Evolutionary conservation across 768 basidiomycete species (phyloP).

Genomic region (Pulveroboletus sp.): DNA sequence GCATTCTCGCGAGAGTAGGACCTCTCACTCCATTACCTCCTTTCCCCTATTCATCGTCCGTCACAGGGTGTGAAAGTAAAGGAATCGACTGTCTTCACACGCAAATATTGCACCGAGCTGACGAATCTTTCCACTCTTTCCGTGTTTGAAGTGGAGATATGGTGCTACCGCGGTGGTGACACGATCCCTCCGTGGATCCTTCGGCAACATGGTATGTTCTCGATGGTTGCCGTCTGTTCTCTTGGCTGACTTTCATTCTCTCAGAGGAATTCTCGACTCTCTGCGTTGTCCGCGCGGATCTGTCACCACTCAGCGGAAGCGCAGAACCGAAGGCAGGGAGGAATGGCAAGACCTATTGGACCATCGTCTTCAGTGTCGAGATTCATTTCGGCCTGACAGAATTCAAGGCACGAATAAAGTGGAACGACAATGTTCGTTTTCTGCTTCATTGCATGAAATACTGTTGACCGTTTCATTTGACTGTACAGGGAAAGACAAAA

Average conservation of each 20-base stretch:
- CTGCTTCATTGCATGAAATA: background rate
- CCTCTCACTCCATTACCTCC: slow-evolving; percentile 1
- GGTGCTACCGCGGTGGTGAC: slow-evolving; percentile 79
- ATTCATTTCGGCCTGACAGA: slow-evolving; percentile 82
- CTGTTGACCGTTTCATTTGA: slow-evolving; percentile 1
- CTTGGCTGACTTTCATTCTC: background rate
- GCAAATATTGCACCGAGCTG: slow-evolving; percentile 80
- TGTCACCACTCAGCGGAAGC: slow-evolving; percentile 67
- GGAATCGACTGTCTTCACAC: slow-evolving; percentile 74
- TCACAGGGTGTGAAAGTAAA: slow-evolving; percentile 66
- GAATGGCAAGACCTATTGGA: slow-evolving; percentile 73
- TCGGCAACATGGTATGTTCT: slow-evolving; percentile 39
- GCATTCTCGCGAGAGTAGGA: slow-evolving; percentile 65
- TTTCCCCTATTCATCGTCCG: slow-evolving; percentile 7
- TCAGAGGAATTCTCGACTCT: slow-evolving; percentile 70
- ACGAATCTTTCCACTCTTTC: slow-evolving; percentile 71
- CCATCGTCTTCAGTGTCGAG: slow-evolving; percentile 78
- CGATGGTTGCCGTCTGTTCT: background rate
- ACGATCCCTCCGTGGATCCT: slow-evolving; percentile 70
- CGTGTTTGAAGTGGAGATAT: slow-evolving; percentile 80
- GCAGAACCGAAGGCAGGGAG: slow-evolving; percentile 62
- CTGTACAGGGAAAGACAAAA: slow-evolving; percentile 55
- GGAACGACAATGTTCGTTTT: slow-evolving; percentile 65
- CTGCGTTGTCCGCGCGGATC: slow-evolving; percentile 72
- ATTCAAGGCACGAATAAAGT: slow-evolving; percentile 78